Percentiles rank a stretch among this genome's conserved stretches.
phyloP scores from a whole-genome alignment of 176 grass and related monocot species.

The Miscanthus lutarioriparius region DNA sequence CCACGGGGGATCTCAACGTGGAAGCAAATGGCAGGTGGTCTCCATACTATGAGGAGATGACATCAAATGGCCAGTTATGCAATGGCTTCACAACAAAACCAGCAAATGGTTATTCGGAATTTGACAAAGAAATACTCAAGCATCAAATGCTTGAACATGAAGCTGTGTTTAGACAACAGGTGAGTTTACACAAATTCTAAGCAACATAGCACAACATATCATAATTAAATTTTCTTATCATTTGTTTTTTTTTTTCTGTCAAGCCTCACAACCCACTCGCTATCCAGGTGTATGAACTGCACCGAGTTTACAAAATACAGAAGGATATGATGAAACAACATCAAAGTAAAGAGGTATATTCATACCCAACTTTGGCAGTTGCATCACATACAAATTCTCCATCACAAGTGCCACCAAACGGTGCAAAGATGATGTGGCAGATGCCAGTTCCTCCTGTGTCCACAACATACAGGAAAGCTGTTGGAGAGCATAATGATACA shows the following conservation, averaged over 20 bases:
- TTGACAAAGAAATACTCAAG: slow-evolving; percentile 80
- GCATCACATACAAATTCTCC: slow-evolving; percentile 64
- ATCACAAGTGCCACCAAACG: slow-evolving; percentile 60
- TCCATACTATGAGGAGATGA: slow-evolving; percentile 59
- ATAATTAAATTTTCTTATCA: background rate
- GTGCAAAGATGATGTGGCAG: slow-evolving; percentile 45
- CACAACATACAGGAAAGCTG: slow-evolving; percentile 29
- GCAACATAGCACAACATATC: background rate
- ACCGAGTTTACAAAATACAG: slow-evolving; percentile 89
- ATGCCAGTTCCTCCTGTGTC: slow-evolving; percentile 29
- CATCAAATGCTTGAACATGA: slow-evolving; percentile 89
- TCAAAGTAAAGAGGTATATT: slow-evolving; percentile 46
- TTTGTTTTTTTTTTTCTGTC: slow-evolving; percentile 25
- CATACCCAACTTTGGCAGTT: slow-evolving; percentile 32
- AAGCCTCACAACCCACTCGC: slow-evolving; percentile 20
- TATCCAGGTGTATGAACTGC: slow-evolving; percentile 94
- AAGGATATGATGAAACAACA: slow-evolving; percentile 70
- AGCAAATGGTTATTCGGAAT: slow-evolving; percentile 45
- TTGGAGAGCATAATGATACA: slow-evolving; percentile 39
- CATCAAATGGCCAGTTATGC: slow-evolving; percentile 36
- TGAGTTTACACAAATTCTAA: slow-evolving; percentile 26
- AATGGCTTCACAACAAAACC: slow-evolving; percentile 43
- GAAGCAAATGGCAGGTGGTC: slow-evolving; percentile 42
- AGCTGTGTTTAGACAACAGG: slow-evolving; percentile 84
- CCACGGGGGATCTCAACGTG: slow-evolving; percentile 40